Evolutionary conservation across 306 rosid genomes (phyloP).

Genomic region (Inga oerstediana): DNA sequence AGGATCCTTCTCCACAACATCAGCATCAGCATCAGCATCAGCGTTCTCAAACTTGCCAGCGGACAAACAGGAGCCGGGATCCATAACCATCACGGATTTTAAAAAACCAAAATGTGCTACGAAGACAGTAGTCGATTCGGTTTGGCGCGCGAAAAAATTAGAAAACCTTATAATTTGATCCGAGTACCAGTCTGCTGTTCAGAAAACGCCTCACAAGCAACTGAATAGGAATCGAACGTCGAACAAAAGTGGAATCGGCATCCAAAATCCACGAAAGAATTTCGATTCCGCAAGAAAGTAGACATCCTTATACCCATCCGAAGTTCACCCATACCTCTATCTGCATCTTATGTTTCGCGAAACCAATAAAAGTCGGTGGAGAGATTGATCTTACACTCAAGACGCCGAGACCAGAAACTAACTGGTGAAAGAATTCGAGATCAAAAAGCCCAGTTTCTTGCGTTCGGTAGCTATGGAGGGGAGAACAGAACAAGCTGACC

Average conservation of each 20-base stretch:
- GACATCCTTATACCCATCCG: constrained; percentile 33
- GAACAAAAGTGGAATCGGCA: constrained; percentile 57
- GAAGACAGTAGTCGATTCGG: background rate
- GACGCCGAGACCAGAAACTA: background rate
- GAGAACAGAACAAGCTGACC: background rate
- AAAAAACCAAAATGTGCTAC: background rate
- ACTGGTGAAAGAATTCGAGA: background rate
- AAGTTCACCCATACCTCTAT: constrained; percentile 43
- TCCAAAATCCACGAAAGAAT: constrained; percentile 38
- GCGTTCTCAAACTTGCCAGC: constrained; percentile 1
- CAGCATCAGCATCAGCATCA: constrained; percentile 30
- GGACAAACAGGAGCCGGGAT: constrained; percentile 28
- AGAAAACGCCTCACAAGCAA: constrained; percentile 75
- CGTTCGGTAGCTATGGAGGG: background rate
- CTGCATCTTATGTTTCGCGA: constrained; percentile 48
- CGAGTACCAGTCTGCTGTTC: constrained; percentile 42
- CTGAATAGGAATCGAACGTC: constrained; percentile 67
- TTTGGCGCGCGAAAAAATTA: background rate
- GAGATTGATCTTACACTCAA: background rate
- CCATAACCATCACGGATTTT: constrained; percentile 29
- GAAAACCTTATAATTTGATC: constrained; percentile 25
- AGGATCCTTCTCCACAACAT: constrained; percentile 72
- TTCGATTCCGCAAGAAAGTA: background rate
- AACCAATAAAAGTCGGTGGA: background rate
- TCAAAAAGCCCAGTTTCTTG: background rate